These are phyloP conservation scores for Pulveroboletus sp. DNA, from an alignment of 768 basidiomycete species.

Conservation along the genomic window DNA sequence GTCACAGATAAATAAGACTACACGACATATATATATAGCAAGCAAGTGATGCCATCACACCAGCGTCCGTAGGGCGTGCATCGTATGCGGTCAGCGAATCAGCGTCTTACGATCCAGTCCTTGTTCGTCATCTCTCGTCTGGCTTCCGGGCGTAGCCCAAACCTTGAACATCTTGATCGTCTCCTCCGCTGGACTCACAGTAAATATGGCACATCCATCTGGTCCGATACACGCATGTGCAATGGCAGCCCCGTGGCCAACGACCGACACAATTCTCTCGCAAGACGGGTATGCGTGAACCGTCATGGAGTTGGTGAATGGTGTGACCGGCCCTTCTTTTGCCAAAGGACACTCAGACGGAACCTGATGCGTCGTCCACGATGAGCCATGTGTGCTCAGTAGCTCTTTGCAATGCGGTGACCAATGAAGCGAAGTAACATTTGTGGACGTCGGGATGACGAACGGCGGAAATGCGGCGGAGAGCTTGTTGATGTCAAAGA, in stretches of 20 bases:
- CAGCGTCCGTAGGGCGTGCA: not conserved
- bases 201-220: conserved; percentile 58
- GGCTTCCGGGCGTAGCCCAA: conserved; percentile 37
- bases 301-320: conserved; percentile 40
- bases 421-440: conserved; percentile 59
- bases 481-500: conserved; percentile 41
- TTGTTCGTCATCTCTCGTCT: conserved; percentile 15
- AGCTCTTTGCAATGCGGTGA: conserved; percentile 82
- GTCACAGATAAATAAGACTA: conserved; percentile 8
- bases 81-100: conserved; percentile 22
- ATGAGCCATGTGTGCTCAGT: conserved; percentile 67
- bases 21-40: conserved; percentile 2
- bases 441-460: conserved; percentile 41
- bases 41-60: not conserved
- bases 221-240: conserved; percentile 62
- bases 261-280: conserved; percentile 47
- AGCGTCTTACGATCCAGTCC: conserved; percentile 22
- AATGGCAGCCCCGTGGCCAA: conserved; percentile 51
- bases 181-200: conserved; percentile 59
- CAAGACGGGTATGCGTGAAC: conserved; percentile 52
- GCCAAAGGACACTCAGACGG: conserved; percentile 13
- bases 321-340: conserved; percentile 20
- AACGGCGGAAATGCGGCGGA: conserved; percentile 46
- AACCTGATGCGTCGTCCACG: conserved; percentile 23
- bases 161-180: conserved; percentile 73